Conservation (phyloP, 805 yeast genomes). For the Nakazawaea holstii region DNA sequence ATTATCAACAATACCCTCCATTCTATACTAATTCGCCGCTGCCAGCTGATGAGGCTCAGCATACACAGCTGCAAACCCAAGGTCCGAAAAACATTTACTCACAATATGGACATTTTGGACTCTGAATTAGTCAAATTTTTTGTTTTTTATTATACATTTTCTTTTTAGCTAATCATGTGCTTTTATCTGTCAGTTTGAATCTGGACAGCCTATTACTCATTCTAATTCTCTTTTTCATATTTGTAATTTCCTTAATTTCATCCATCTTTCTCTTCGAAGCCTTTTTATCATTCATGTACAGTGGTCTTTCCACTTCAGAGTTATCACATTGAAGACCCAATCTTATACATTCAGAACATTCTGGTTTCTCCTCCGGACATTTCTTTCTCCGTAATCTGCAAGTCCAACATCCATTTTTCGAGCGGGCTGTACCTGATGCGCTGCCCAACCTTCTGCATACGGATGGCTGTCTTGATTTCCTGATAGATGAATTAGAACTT, state of each 20-base stretch:
- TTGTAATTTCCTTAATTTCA: constrained; percentile 40
- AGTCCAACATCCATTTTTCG: constrained; percentile 72
- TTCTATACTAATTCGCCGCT: neutral
- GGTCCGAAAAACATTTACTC: neutral
- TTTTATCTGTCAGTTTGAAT: neutral
- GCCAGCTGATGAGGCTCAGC: neutral
- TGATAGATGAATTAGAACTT: neutral
- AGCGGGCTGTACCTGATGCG: constrained; percentile 27
- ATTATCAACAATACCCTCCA: neutral
- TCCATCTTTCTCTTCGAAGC: constrained; percentile 40
- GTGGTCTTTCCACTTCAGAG: constrained; percentile 44
- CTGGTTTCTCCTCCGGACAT: constrained; percentile 63
- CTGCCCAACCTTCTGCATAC: neutral
- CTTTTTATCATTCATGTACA: constrained; percentile 41
- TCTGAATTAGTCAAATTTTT: too few species aligned
- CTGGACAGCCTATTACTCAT: constrained; percentile 1
- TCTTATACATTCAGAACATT: constrained; percentile 51
- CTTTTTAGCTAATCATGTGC: too few species aligned
- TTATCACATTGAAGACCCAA: constrained; percentile 57
- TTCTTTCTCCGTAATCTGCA: constrained; percentile 69
- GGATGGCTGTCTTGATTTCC: neutral
- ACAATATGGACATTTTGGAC: neutral
- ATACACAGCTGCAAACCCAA: neutral
- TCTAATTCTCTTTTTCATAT: constrained; percentile 31
- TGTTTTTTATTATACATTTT: too few species aligned